Evolutionary conservation across 2,329 filamentous ascomycete genomes (phyloP).

Genomic region (Ceratocystis ficicola): DNA sequence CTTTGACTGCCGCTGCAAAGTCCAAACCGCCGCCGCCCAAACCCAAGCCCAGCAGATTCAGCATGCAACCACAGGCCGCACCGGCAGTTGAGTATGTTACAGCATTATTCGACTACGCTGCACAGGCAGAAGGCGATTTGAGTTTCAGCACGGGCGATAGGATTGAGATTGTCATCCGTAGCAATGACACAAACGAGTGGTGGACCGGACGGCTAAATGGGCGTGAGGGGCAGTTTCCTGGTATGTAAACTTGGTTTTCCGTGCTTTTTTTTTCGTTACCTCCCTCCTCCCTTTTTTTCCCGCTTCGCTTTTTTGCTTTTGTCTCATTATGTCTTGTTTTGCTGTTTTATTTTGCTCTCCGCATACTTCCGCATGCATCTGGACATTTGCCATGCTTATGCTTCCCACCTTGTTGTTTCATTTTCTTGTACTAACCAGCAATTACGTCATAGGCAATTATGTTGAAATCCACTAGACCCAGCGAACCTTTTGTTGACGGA

Average conservation of each 20-base stretch:
- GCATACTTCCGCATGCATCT: neutral
- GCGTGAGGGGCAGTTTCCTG: conserved; percentile 84
- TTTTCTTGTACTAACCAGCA: neutral
- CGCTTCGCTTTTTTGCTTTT: neutral
- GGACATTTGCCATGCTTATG: neutral
- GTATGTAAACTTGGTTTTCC: conserved; percentile 39
- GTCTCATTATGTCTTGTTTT: neutral
- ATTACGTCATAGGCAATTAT: conserved; percentile 11
- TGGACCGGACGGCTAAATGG: conserved; percentile 76
- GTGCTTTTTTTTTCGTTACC: neutral
- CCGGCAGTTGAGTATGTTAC: conserved; percentile 67
- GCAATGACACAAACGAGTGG: conserved; percentile 93
- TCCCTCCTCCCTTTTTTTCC: neutral
- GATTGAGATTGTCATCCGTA: conserved; percentile 76
- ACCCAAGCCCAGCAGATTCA: conserved; percentile 68
- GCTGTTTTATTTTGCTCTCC: neutral
- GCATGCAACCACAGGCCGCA: conserved; percentile 36
- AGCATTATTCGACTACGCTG: conserved; percentile 90
- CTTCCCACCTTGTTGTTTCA: neutral
- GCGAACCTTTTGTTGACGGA: neutral
- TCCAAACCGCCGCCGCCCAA: conserved; percentile 61
- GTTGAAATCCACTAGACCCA: neutral
- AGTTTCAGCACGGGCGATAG: conserved; percentile 79
- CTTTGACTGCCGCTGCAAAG: conserved; percentile 41
- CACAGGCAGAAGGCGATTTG: conserved; percentile 85